These are phyloP conservation scores for Croton setiger DNA, from an alignment of 441 rosid genomes.

Conservation along the genomic window DNA sequence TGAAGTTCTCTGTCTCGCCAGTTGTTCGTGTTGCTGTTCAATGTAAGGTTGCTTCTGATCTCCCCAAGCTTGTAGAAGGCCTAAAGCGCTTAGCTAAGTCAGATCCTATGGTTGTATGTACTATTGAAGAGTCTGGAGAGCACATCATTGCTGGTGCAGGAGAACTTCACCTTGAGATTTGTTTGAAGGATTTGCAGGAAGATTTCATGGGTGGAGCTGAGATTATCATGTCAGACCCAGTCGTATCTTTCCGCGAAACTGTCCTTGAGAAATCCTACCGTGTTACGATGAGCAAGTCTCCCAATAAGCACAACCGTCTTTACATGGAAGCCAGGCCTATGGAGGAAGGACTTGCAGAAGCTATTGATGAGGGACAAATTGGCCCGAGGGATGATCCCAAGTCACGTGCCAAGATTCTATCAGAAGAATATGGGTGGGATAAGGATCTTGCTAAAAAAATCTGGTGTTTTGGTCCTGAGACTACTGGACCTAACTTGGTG, in stretches of 20 bases:
- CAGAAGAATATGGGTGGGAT: slow-evolving; percentile 55
- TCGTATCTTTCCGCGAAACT: slow-evolving; percentile 51
- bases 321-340: slow-evolving; percentile 56
- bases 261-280: slow-evolving; percentile 48
- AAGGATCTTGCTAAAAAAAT: slow-evolving; percentile 57
- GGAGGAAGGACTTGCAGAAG: slow-evolving; percentile 54
- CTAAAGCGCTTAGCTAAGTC: slow-evolving; percentile 51
- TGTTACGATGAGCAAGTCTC: slow-evolving; percentile 46
- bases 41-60: slow-evolving; percentile 53
- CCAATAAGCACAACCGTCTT: slow-evolving; percentile 55
- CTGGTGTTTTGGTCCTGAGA: slow-evolving; percentile 59
- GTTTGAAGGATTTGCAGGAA: slow-evolving; percentile 45
- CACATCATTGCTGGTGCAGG: slow-evolving; percentile 58
- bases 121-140: slow-evolving; percentile 49
- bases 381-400: slow-evolving; percentile 58
- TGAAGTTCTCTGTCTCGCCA: slow-evolving; percentile 53
- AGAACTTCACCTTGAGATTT: slow-evolving; percentile 49
- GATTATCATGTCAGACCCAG: slow-evolving; percentile 43
- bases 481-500: slow-evolving; percentile 57
- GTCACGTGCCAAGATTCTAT: slow-evolving; percentile 39
- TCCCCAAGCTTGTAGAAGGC: slow-evolving; percentile 54
- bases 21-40: slow-evolving; percentile 54
- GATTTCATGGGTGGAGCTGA: slow-evolving; percentile 61
- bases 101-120: slow-evolving; percentile 52
- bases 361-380: slow-evolving; percentile 47